Evolutionary conservation across 352 stramenopile genomes (phyloP).

Genomic region (Pythium oligandrum): DNA sequence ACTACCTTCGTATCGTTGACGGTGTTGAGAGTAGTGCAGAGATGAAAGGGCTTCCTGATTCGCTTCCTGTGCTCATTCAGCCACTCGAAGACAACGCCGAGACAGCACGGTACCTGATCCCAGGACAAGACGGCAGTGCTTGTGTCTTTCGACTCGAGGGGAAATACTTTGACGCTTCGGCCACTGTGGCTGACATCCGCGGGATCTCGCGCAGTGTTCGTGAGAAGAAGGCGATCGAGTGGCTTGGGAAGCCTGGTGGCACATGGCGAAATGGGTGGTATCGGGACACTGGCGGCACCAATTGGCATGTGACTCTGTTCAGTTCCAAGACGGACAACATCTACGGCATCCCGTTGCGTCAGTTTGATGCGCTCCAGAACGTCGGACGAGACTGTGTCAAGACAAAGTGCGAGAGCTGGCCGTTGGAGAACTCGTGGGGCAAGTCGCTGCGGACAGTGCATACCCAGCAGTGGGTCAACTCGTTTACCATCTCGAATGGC

Average conservation of each 20-base stretch:
- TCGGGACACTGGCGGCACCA: constrained; percentile 9
- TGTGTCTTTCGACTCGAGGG: constrained; percentile 24
- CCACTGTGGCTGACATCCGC: constrained; percentile 8
- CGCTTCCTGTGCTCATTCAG: constrained; percentile 26
- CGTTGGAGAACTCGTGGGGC: constrained; percentile 6
- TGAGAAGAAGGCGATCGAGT: constrained; percentile 12
- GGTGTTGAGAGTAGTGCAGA: constrained; percentile 12
- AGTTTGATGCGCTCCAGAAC: constrained; percentile 20
- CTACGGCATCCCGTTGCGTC: constrained; percentile 7
- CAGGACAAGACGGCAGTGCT: constrained; percentile 20
- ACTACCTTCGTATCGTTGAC: constrained; percentile 23
- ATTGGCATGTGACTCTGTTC: constrained; percentile 26
- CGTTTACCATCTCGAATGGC: constrained; percentile 18
- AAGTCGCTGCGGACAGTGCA: background rate
- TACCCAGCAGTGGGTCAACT: constrained; percentile 12
- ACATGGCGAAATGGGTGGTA: constrained; percentile 33
- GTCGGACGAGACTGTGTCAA: constrained; percentile 13
- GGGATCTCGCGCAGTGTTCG: constrained; percentile 9
- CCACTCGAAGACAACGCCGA: constrained; percentile 18
- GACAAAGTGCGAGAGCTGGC: background rate
- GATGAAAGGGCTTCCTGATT: constrained; percentile 9
- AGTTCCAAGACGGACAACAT: constrained; percentile 12
- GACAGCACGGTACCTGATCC: constrained; percentile 15
- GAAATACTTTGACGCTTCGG: constrained; percentile 9
- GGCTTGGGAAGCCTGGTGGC: constrained; percentile 2